Evolutionary conservation across 371 early-diverging fungal genomes (phyloP).

Genomic region (Mortierella sp.): DNA sequence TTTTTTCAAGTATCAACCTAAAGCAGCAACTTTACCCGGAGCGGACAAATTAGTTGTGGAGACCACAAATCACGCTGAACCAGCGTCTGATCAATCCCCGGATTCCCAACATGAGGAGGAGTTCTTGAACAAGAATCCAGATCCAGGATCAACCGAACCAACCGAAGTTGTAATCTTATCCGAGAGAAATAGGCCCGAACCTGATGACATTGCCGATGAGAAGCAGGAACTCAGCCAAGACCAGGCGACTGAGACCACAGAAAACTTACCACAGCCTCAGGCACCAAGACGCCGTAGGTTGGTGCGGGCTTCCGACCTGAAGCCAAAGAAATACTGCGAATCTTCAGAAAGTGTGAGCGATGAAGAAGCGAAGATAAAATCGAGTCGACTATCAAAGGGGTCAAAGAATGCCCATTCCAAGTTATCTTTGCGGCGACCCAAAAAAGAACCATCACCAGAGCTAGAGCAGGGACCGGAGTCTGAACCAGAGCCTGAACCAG

Average conservation of each 20-base stretch:
- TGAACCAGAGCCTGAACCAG: neutral
- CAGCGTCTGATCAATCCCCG: neutral
- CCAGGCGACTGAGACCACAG: neutral
- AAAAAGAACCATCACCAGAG: neutral
- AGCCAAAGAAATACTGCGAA: slow-evolving; percentile 10
- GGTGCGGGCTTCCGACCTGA: slow-evolving; percentile 18
- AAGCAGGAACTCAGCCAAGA: neutral
- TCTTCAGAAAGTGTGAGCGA: neutral
- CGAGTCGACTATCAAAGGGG: neutral
- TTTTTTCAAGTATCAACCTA: slow-evolving; percentile 15
- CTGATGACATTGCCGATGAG: neutral
- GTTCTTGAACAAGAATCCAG: neutral
- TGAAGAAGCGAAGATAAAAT: neutral
- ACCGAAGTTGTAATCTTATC: neutral
- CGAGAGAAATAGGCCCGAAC: neutral
- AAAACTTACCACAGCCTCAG: neutral
- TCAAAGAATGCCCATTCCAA: neutral
- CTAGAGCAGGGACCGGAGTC: neutral
- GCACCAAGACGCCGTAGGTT: slow-evolving; percentile 23
- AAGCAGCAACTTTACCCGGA: neutral
- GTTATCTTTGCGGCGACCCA: neutral
- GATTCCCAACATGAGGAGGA: neutral
- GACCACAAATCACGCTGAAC: neutral
- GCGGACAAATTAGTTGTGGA: neutral
- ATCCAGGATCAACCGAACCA: neutral